A percentile compares a stretch with the other conserved stretches of the same genome.
phyloP scores from a whole-genome alignment of 176 grass and related monocot species.

The Triticum turgidum region DNA sequence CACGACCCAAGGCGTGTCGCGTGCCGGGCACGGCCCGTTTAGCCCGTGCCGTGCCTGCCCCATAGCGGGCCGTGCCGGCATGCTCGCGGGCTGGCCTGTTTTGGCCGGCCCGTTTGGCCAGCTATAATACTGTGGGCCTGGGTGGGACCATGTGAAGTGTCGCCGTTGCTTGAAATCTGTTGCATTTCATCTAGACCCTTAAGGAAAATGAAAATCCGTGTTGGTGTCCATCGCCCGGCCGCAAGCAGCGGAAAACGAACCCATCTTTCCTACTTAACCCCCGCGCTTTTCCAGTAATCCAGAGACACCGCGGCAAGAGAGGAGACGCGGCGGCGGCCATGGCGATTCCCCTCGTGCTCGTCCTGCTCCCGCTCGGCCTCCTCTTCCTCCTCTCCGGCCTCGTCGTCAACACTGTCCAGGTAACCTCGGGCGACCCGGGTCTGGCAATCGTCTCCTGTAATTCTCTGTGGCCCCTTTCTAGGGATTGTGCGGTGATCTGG shows the following conservation, averaged over 20 bases:
- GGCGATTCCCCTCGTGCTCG: constrained; percentile 21
- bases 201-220: background rate
- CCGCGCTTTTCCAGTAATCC: constrained; percentile 19
- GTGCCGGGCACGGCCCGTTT: too few relatives aligned
- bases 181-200: background rate
- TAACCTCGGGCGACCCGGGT: background rate
- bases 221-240: background rate
- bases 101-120: too few relatives aligned
- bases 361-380: constrained; percentile 51
- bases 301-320: background rate
- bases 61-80: too few relatives aligned
- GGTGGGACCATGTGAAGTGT: background rate
- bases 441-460: background rate
- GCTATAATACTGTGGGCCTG: background rate
- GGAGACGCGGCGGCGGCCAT: constrained; percentile 20
- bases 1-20: too few relatives aligned
- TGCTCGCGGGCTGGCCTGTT: too few relatives aligned
- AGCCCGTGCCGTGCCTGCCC: too few relatives aligned
- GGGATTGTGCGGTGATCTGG: constrained; percentile 23
- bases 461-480: background rate
- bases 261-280: constrained; percentile 18
- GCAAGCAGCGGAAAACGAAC: constrained; percentile 6
- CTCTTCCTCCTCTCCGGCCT: constrained; percentile 79
- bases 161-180: background rate
- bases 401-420: constrained; percentile 48